Percentiles rank a stretch among this genome's conserved stretches.
Evolutionary conservation across 257 asterid genomes (phyloP).

Genomic region (Anisodus tanguticus): DNA sequence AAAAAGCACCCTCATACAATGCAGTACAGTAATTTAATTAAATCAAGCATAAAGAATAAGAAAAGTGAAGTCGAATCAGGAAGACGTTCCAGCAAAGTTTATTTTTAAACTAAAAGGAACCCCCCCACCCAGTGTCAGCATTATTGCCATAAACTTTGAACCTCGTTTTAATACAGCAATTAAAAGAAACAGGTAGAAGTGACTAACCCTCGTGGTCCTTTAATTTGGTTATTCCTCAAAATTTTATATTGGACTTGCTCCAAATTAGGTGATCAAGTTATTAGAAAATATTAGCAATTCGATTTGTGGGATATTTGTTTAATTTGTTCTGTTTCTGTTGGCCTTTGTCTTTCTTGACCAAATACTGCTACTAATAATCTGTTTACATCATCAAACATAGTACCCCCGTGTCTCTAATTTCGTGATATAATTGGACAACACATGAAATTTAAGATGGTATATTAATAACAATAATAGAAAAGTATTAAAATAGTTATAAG

Average conservation of each 20-base stretch:
- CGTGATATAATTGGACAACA: background rate
- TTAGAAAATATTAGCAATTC: background rate
- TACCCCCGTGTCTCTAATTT: background rate
- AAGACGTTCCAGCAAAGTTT: background rate
- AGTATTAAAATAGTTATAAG: background rate
- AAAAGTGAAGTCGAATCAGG: background rate
- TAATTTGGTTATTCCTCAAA: background rate
- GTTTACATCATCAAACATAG: background rate
- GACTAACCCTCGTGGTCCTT: background rate
- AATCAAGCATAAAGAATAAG: background rate
- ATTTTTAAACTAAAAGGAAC: background rate
- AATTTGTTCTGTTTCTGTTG: background rate
- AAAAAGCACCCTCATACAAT: background rate
- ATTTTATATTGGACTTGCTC: background rate
- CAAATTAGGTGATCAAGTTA: background rate
- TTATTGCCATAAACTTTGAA: background rate
- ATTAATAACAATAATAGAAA: background rate
- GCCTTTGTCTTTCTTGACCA: slow-evolving; percentile 25
- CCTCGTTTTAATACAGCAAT: background rate
- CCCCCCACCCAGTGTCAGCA: background rate
- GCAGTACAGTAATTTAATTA: background rate
- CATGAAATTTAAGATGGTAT: background rate
- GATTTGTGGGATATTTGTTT: background rate
- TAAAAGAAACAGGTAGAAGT: background rate
- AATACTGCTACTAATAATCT: background rate